A percentile compares a stretch with the other conserved stretches of the same genome.
Evolutionary conservation across 2,329 filamentous ascomycete genomes (phyloP).

Genomic region (Colletotrichum australisinense): DNA sequence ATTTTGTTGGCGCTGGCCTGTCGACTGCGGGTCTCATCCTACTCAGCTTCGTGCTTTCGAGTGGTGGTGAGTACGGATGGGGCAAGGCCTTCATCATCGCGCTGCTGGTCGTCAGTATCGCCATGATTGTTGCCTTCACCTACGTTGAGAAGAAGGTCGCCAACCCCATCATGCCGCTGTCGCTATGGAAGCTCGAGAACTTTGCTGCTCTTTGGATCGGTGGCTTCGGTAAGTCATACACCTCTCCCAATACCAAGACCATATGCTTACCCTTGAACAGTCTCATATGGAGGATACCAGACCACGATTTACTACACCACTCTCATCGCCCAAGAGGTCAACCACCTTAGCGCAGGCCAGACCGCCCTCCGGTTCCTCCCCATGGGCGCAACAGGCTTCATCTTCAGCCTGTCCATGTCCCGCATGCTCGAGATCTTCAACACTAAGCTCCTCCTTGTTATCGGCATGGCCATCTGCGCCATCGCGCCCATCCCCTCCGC

Average conservation of each 20-base stretch:
- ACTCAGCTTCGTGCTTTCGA: constrained; percentile 56
- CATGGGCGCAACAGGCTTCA: constrained; percentile 26
- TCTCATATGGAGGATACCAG: constrained; percentile 32
- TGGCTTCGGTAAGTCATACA: constrained; percentile 45
- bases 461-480: constrained; percentile 25
- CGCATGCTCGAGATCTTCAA: constrained; percentile 31
- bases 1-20: constrained; percentile 53
- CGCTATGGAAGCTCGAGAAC: constrained; percentile 57
- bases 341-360: constrained; percentile 23
- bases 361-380: constrained; percentile 29
- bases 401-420: constrained; percentile 31
- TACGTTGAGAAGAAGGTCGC: constrained; percentile 54
- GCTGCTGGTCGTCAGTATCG: constrained; percentile 50
- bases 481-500: constrained; percentile 23
- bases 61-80: constrained; percentile 59
- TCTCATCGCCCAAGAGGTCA: constrained; percentile 28
- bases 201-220: constrained; percentile 58
- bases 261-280: neutral
- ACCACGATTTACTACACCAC: constrained; percentile 32
- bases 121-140: constrained; percentile 50
- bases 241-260: no score
- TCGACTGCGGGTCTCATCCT: constrained; percentile 55
- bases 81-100: constrained; percentile 56
- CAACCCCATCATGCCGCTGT: constrained; percentile 58
- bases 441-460: constrained; percentile 16